A percentile compares a stretch with the other conserved stretches of the same genome.
Conservation (phyloP, 2,329 filamentous ascomycete genomes). For the Aciculosporium take region DNA sequence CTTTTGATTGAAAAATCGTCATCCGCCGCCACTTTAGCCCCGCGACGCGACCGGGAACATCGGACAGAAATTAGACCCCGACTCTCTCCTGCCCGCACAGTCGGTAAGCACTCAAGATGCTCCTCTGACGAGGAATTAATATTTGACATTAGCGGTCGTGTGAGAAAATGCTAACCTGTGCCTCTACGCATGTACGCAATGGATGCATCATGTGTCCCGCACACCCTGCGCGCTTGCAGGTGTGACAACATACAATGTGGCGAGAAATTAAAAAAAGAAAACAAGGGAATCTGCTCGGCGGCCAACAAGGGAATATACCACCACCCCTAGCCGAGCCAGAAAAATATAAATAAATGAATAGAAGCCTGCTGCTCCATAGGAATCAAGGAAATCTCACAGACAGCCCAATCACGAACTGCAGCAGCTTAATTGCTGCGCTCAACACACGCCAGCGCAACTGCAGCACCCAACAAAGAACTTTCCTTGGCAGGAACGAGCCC, state of each 20-base stretch:
- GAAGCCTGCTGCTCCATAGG: too few species aligned
- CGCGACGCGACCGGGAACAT: neutral
- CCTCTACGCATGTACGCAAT: constrained; percentile 8
- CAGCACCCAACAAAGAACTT: constrained; percentile 61
- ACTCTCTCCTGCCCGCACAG: too few species aligned
- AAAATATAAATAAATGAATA: neutral
- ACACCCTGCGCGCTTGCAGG: constrained; percentile 5
- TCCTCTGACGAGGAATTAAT: neutral
- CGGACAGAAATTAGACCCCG: neutral
- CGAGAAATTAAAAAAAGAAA: neutral
- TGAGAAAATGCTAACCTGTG: constrained; percentile 9
- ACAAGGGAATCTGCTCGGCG: neutral
- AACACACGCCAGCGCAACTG: constrained; percentile 47
- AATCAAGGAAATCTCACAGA: too few species aligned
- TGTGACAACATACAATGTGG: neutral
- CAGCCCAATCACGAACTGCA: neutral
- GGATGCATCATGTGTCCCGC: constrained; percentile 7
- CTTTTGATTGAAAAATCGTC: neutral
- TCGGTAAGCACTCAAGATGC: too few species aligned
- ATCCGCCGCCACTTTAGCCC: neutral
- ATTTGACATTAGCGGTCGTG: neutral
- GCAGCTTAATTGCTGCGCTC: constrained; percentile 8
- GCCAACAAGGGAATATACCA: neutral
- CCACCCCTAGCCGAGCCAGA: neutral
- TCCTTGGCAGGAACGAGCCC: constrained; percentile 56